A percentile compares a stretch with the other conserved stretches of the same genome.
phyloP scores from a whole-genome alignment of 441 rosid genomes.

The Gossypium aridum region DNA sequence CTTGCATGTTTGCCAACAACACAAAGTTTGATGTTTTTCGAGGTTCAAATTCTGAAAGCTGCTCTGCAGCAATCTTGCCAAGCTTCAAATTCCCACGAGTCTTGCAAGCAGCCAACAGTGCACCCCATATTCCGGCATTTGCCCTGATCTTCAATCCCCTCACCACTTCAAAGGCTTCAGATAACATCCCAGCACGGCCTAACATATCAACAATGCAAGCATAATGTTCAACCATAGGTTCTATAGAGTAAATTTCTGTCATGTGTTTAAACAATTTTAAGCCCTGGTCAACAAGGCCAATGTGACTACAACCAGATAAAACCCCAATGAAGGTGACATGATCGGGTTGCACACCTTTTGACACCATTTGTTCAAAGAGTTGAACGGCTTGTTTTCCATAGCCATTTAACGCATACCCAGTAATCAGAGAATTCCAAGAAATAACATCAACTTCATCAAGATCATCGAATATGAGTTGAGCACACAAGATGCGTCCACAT shows the following conservation, averaged over 20 bases:
- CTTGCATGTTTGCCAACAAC: conserved; percentile 79
- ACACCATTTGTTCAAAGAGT: conserved; percentile 56
- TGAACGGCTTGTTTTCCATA: conserved; percentile 54
- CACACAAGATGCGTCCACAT: conserved; percentile 81
- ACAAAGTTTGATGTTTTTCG: conserved; percentile 75
- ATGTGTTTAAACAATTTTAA: conserved; percentile 56
- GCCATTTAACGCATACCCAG: conserved; percentile 82
- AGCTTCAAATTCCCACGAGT: conserved; percentile 52
- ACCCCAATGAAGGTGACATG: conserved; percentile 85
- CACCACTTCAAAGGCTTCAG: conserved; percentile 63
- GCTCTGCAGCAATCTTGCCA: conserved; percentile 63
- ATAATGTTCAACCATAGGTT: conserved; percentile 64
- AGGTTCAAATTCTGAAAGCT: conserved; percentile 67
- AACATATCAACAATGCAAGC: conserved; percentile 85
- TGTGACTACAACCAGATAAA: conserved; percentile 80
- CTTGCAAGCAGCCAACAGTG: conserved; percentile 72
- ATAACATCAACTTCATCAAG: conserved; percentile 62
- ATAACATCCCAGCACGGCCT: conserved; percentile 72
- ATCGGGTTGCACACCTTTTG: conserved; percentile 56
- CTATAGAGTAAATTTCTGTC: conserved; percentile 42
- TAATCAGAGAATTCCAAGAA: conserved; percentile 90
- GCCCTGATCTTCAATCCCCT: conserved; percentile 56
- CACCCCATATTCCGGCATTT: conserved; percentile 81
- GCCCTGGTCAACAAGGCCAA: conserved; percentile 68
- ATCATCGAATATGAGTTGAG: conserved; percentile 49